phyloP scores from a whole-genome alignment of 805 yeast species.

The Wickerhamomyces sydowiorum region DNA sequence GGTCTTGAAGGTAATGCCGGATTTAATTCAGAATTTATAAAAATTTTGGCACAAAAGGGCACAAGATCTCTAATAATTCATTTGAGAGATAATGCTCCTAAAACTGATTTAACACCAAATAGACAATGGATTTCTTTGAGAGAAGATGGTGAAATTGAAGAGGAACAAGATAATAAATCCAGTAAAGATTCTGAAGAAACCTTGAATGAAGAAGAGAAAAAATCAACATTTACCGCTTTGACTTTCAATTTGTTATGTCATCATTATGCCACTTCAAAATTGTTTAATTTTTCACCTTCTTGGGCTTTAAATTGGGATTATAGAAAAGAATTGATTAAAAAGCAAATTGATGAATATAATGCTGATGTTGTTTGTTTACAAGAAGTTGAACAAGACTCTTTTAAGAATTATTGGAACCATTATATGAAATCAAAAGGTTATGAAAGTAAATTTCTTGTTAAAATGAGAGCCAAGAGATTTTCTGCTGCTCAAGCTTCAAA shows the following conservation, averaged over 20 bases:
- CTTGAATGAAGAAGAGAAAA: constrained; percentile 24
- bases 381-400: constrained; percentile 87
- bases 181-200: constrained; percentile 16
- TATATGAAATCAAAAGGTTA: constrained; percentile 69
- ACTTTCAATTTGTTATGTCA: constrained; percentile 92
- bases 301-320: constrained; percentile 97
- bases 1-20: constrained; percentile 91
- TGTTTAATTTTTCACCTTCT: constrained; percentile 92
- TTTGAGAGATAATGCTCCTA: constrained; percentile 78
- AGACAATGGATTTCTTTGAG: constrained; percentile 81
- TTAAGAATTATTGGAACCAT: constrained; percentile 83
- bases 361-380: constrained; percentile 88
- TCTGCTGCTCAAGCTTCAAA: constrained; percentile 70
- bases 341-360: constrained; percentile 59
- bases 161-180: constrained; percentile 23
- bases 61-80: constrained; percentile 76
- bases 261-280: constrained; percentile 85
- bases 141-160: constrained; percentile 62
- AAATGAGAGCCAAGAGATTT: constrained; percentile 92
- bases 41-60: constrained; percentile 73
- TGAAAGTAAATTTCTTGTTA: constrained; percentile 74
- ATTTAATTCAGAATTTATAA: constrained; percentile 56
- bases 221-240: constrained; percentile 63
- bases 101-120: constrained; percentile 56
- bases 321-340: constrained; percentile 69